Conservation (phyloP, 371 early-diverging fungal species). For the Actinomucor elegans region DNA sequence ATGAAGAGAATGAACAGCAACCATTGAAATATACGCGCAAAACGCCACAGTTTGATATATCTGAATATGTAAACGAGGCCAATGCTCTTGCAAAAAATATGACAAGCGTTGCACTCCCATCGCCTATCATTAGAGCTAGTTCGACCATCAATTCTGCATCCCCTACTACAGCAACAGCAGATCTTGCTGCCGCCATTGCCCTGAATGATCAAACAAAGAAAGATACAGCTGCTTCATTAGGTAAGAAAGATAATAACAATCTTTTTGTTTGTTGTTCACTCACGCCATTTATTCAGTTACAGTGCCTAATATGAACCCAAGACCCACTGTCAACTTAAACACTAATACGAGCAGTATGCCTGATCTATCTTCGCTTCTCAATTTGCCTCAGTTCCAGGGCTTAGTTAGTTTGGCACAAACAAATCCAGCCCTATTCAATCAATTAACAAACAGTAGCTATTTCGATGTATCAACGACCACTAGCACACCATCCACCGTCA, state of each 20-base stretch:
- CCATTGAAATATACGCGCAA: slow-evolving; percentile 12
- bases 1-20: slow-evolving; percentile 23
- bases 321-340: neutral
- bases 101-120: neutral
- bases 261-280: neutral
- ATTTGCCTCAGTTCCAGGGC: slow-evolving; percentile 28
- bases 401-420: slow-evolving; percentile 29
- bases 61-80: slow-evolving; percentile 20
- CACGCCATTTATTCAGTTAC: neutral
- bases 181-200: slow-evolving; percentile 43
- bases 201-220: slow-evolving; percentile 45
- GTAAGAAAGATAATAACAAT: slow-evolving; percentile 5
- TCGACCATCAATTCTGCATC: neutral
- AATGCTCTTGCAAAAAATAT: neutral
- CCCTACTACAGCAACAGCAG: slow-evolving; percentile 25
- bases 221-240: slow-evolving; percentile 23
- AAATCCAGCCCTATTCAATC: slow-evolving; percentile 32
- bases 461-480: slow-evolving; percentile 9
- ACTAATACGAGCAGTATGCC: neutral
- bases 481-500: neutral
- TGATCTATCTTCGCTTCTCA: slow-evolving; percentile 25
- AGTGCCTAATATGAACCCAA: neutral
- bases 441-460: slow-evolving; percentile 23
- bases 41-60: slow-evolving; percentile 20
- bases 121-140: neutral